A percentile compares a stretch with the other conserved stretches of the same genome.
These are phyloP conservation scores for Tripterygium wilfordii DNA, from an alignment of 177 flowering plant species.

Conservation along the genomic window DNA sequence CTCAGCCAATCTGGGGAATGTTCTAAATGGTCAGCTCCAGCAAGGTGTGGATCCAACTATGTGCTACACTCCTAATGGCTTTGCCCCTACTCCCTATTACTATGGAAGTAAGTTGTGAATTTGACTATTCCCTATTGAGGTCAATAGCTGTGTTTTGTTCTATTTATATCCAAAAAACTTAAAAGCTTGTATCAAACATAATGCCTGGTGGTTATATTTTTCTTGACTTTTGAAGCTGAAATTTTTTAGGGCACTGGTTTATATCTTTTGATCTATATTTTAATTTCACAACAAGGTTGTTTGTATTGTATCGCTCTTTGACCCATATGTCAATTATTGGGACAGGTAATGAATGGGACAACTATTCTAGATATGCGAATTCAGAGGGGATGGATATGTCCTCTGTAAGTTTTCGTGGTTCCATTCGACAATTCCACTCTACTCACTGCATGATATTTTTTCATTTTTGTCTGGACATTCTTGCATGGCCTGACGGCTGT, in stretches of 20 bases:
- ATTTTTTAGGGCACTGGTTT: no score
- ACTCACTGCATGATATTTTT: not conserved
- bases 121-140: no score
- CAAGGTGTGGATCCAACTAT: constrained; percentile 35
- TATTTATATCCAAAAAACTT: no score
- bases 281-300: no score
- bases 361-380: constrained; percentile 42
- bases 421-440: no score
- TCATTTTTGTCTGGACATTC: not conserved
- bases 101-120: constrained; percentile 36
- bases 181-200: no score
- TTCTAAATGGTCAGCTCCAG: constrained; percentile 28
- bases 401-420: constrained; percentile 66
- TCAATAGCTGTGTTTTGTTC: no score
- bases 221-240: no score
- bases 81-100: constrained; percentile 39
- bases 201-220: no score
- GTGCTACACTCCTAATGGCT: constrained; percentile 38
- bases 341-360: constrained; percentile 58
- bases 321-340: constrained; percentile 49
- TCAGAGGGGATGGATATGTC: constrained; percentile 71
- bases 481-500: not conserved
- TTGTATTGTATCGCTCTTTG: no score
- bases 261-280: no score
- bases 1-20: constrained; percentile 21